Evolutionary conservation across 192 early-diverging fungal species (phyloP).

Genomic region (Coemansia sp.): DNA sequence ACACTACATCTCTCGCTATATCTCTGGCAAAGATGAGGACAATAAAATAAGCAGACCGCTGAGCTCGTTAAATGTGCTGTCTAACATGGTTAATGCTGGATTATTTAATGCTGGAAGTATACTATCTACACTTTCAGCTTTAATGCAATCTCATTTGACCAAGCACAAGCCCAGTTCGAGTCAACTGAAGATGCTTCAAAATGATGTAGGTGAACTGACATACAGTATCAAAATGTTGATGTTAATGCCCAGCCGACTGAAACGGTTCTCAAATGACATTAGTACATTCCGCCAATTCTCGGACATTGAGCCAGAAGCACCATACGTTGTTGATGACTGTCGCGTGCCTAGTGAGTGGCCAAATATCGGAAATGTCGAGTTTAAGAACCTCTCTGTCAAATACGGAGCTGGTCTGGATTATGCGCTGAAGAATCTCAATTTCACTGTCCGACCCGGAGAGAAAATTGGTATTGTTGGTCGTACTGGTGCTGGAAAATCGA

Average conservation of each 20-base stretch:
- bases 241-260: neutral
- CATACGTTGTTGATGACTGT: slow-evolving; percentile 25
- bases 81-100: slow-evolving; percentile 51
- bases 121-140: neutral
- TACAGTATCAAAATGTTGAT: neutral
- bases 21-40: slow-evolving; percentile 62
- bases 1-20: slow-evolving; percentile 61
- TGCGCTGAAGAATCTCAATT: slow-evolving; percentile 63
- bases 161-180: neutral
- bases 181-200: neutral
- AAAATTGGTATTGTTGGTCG: slow-evolving; percentile 74
- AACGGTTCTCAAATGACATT: slow-evolving; percentile 14
- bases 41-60: slow-evolving; percentile 55
- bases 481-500: slow-evolving; percentile 73
- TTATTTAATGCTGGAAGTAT: slow-evolving; percentile 53
- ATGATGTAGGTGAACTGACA: neutral
- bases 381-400: slow-evolving; percentile 59
- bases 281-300: slow-evolving; percentile 61
- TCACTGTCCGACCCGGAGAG: slow-evolving; percentile 63
- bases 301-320: slow-evolving; percentile 52
- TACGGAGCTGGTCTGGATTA: slow-evolving; percentile 60
- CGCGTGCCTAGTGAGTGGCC: slow-evolving; percentile 64
- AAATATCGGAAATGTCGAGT: slow-evolving; percentile 57
- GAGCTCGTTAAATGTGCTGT: slow-evolving; percentile 62
- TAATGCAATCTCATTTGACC: slow-evolving; percentile 26